Conservation (phyloP, 2,329 filamentous ascomycete genomes). For the Colletotrichum sp. region DNA sequence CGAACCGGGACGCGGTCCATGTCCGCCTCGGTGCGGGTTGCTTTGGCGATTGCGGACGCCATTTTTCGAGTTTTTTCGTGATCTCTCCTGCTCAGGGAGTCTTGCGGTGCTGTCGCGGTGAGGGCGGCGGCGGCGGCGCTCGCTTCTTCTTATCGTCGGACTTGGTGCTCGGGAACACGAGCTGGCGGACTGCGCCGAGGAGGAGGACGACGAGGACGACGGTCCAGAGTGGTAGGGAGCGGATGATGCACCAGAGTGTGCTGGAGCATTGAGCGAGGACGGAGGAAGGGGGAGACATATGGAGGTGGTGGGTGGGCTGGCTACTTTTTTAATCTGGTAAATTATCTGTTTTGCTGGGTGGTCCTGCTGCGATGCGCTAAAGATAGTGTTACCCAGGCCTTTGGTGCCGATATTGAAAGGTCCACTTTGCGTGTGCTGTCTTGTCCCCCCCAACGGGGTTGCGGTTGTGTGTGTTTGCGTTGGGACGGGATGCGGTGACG, state of each 20-base stretch:
- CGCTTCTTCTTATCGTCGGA: conserved; percentile 11
- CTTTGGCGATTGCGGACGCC: conserved; percentile 6
- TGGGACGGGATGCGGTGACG: neutral
- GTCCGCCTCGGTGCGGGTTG: conserved; percentile 26
- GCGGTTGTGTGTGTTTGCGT: neutral
- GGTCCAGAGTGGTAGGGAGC: conserved; percentile 46
- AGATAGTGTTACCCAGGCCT: neutral
- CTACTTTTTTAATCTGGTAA: neutral
- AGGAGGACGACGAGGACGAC: conserved; percentile 42
- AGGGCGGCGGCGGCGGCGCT: neutral
- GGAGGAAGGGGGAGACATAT: conserved; percentile 14
- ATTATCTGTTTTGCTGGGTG: neutral
- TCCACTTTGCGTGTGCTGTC: neutral
- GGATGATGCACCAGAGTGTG: conserved; percentile 44
- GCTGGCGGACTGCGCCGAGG: conserved; percentile 36
- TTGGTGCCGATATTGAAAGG: neutral
- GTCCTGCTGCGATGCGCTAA: neutral
- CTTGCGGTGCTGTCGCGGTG: neutral
- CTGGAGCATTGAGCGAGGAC: conserved; percentile 47
- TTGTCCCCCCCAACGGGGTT: neutral
- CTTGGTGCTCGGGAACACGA: conserved; percentile 21
- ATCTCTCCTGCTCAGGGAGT: neutral
- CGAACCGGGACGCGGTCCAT: conserved; percentile 24
- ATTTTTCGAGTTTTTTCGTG: neutral
- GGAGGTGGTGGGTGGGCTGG: neutral